Percentiles rank a stretch among this genome's conserved stretches.
Evolutionary conservation across 371 early-diverging fungal genomes (phyloP).

Genomic region (Mucor indicus): DNA sequence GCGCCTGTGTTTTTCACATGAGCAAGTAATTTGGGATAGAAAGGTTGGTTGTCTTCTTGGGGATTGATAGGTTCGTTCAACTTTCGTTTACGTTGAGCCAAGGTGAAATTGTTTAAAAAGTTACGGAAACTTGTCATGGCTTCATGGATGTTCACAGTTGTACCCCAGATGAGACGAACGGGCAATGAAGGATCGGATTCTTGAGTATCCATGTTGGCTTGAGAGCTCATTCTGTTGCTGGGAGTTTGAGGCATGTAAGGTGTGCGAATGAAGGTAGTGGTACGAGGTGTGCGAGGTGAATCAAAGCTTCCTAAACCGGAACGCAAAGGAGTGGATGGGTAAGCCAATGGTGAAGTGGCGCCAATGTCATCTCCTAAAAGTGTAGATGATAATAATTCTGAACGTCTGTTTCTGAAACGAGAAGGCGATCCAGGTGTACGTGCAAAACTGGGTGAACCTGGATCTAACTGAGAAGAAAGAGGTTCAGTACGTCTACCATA

Average conservation of each 20-base stretch:
- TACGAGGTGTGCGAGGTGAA: conserved; percentile 36
- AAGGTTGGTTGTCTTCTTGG: conserved; percentile 59
- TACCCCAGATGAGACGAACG: conserved; percentile 95
- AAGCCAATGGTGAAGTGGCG: conserved; percentile 37
- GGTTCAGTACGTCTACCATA: conserved; percentile 21
- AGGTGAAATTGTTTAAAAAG: conserved; percentile 81
- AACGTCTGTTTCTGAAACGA: conserved; percentile 25
- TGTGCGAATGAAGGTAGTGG: conserved; percentile 37
- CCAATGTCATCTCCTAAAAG: conserved; percentile 35
- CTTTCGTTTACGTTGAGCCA: conserved; percentile 58
- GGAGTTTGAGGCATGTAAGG: conserved; percentile 29
- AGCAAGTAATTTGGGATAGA: conserved; percentile 67
- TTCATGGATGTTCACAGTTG: conserved; percentile 94
- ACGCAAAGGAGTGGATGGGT: conserved; percentile 42
- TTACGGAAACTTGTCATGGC: conserved; percentile 86
- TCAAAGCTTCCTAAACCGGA: conserved; percentile 13
- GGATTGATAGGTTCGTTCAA: conserved; percentile 22
- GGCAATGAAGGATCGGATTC: conserved; percentile 44
- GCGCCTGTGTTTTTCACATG: conserved; percentile 53
- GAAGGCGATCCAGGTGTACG: conserved; percentile 43
- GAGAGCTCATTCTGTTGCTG: background rate
- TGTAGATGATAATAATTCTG: conserved; percentile 41
- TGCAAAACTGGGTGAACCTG: conserved; percentile 26
- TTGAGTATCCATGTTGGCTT: conserved; percentile 28
- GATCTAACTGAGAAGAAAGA: conserved; percentile 20